Conservation (phyloP, 495 filamentous ascomycete species). For the Xylaria acuta region DNA sequence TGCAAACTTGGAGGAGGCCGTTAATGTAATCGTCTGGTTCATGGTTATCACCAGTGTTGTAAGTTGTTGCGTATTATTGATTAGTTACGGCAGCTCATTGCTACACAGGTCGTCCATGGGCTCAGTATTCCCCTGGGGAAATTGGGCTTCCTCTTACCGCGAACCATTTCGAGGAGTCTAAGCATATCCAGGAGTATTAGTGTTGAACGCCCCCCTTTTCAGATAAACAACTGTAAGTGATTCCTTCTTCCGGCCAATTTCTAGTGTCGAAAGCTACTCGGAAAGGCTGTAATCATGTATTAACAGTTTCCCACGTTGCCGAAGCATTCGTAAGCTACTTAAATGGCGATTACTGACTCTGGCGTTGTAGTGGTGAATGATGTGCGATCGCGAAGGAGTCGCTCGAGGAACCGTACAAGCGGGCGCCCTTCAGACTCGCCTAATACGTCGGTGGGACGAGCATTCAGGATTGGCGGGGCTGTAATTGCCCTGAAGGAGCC, state of each 20-base stretch:
- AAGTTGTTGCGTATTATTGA: constrained; percentile 46
- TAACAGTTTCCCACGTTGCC: neutral
- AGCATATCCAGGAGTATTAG: constrained; percentile 50
- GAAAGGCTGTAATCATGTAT: neutral
- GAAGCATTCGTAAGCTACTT: neutral
- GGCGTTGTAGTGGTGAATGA: neutral
- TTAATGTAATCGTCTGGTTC: constrained; percentile 84
- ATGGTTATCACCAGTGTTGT: constrained; percentile 85
- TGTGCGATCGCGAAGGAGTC: constrained; percentile 45
- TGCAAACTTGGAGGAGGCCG: constrained; percentile 63
- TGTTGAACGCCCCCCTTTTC: constrained; percentile 33
- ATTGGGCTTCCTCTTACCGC: constrained; percentile 77
- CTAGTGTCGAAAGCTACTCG: no score
- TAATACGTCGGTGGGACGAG: constrained; percentile 42
- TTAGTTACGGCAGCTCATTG: neutral
- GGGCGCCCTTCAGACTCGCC: constrained; percentile 34
- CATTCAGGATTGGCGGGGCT: constrained; percentile 61
- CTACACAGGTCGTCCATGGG: constrained; percentile 76
- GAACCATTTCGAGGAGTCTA: constrained; percentile 70
- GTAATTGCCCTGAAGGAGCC: constrained; percentile 44
- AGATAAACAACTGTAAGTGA: constrained; percentile 17
- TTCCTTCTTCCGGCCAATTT: neutral
- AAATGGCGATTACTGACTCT: neutral
- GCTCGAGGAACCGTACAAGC: constrained; percentile 40
- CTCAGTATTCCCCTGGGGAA: constrained; percentile 86